Base-by-base conservation (phyloP, 2,329 filamentous ascomycete species). In the Monascus ruber region DNA sequence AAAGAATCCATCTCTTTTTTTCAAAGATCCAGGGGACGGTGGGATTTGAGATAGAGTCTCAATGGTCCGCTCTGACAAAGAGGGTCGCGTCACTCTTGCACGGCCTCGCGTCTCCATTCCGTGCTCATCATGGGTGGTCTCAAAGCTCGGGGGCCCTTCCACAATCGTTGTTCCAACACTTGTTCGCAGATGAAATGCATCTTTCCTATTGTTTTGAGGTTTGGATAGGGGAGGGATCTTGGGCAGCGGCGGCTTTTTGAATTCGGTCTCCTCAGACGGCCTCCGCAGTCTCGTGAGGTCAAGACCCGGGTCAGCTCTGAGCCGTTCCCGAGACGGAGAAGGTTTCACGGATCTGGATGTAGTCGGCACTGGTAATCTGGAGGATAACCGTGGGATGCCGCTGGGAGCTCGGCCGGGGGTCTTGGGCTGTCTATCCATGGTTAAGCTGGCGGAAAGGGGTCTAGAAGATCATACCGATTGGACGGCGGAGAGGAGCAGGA, bases 1-100 rank as follows among this genome's bases (percentile, higher is more conserved):
- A 55, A 84, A 91, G 58, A 94, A 87, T 40, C 76, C 78, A 0
- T 85, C 85, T 6, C 74, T 68, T 39, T 79, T 76, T 42, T 77
- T 76, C 38, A 72, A 76, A 34, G 83, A 60, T 0, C 76, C 76
- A 4, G 88, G 87, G 1, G 87, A 91, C 0, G 84, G 78, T 0
- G 87, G 84, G 26, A 94, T 68, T 35, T 79, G 76, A 3, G 86
- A 74, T 5, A 95, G 66, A 0, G 85, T 94, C 58, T 94, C 85
- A 33, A 94, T 80, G 0, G 88, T 93, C 42, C 89, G 73, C 51
- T 95, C 88, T 0, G 83, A 79, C 4, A 95, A 44, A 5, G 62
- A 64, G 10, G 60, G 53, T 4, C 53, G 53, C 26, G 42, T 40
- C 27, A 41, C 42, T 33, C 42, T 42, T 11, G 47, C 42, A 36